Conservation (phyloP, 495 filamentous ascomycete species). For the Trichocladium antarcticum region DNA sequence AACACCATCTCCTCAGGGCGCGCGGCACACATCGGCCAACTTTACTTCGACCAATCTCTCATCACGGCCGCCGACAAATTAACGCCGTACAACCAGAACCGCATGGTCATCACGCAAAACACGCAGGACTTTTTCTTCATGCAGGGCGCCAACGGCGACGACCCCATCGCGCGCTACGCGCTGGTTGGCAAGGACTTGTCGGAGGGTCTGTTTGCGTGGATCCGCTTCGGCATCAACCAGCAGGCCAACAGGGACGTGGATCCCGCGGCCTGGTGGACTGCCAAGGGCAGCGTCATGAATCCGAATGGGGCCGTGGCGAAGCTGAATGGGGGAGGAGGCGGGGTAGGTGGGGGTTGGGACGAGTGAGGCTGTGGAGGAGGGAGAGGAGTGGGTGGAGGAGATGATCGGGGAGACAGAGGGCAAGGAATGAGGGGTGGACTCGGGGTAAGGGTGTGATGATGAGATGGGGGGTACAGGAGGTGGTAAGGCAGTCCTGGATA, state of each 20-base stretch:
- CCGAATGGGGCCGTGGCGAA: slow-evolving; percentile 23
- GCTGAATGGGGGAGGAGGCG: slow-evolving; percentile 14
- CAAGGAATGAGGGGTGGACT: background rate
- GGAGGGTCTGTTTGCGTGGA: slow-evolving; percentile 49
- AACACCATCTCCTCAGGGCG: slow-evolving; percentile 41
- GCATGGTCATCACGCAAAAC: slow-evolving; percentile 40
- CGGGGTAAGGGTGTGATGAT: background rate
- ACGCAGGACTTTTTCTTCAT: slow-evolving; percentile 41
- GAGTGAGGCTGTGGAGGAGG: background rate
- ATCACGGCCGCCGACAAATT: slow-evolving; percentile 34
- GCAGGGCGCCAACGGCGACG: slow-evolving; percentile 40
- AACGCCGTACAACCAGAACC: slow-evolving; percentile 47
- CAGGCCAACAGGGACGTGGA: slow-evolving; percentile 15
- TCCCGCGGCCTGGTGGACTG: slow-evolving; percentile 22
- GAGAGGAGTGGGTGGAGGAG: background rate
- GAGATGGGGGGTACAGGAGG: background rate
- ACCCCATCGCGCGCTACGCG: slow-evolving; percentile 48
- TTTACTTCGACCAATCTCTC: slow-evolving; percentile 52
- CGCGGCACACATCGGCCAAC: slow-evolving; percentile 48
- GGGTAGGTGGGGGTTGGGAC: slow-evolving; percentile 5
- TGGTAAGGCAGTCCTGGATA: too few relatives aligned
- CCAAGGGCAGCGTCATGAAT: slow-evolving; percentile 27
- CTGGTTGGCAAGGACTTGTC: slow-evolving; percentile 41
- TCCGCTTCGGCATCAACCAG: slow-evolving; percentile 45
- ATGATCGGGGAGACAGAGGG: background rate